Percentiles rank a stretch among this genome's conserved stretches.
These are phyloP conservation scores for Starmerella davenportii DNA, from an alignment of 805 yeast species.

Conservation along the genomic window DNA sequence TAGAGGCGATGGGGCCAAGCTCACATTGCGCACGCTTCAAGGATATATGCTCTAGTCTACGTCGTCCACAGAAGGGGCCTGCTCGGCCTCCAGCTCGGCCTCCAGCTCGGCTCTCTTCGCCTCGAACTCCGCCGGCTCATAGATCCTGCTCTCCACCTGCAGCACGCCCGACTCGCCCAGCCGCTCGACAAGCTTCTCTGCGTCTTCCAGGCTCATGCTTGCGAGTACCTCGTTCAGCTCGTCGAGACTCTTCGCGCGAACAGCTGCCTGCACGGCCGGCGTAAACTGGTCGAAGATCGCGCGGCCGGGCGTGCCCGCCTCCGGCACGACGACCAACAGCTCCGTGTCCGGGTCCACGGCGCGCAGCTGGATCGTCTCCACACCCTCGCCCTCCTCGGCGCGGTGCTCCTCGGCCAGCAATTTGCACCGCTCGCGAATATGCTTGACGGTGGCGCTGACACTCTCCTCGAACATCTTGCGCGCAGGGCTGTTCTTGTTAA, in stretches of 20 bases:
- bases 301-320: constrained; percentile 23
- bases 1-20: too few species aligned
- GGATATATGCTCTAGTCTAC: too few species aligned
- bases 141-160: constrained; percentile 45
- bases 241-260: constrained; percentile 53
- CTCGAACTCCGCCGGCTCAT: constrained; percentile 25
- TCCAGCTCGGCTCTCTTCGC: constrained; percentile 18
- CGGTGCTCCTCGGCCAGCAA: constrained; percentile 31
- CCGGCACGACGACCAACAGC: constrained; percentile 43
- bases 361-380: constrained; percentile 70
- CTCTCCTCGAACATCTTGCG: constrained; percentile 52
- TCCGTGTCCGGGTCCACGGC: constrained; percentile 71
- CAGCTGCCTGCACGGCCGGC: constrained; percentile 56
- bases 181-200: constrained; percentile 55
- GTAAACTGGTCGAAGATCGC: constrained; percentile 37
- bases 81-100: too few species aligned
- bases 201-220: constrained; percentile 51
- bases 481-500: constrained; percentile 41
- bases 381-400: constrained; percentile 33
- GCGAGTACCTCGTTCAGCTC: constrained; percentile 72
- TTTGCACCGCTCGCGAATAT: constrained; percentile 59
- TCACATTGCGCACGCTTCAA: too few species aligned
- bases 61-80: too few species aligned
- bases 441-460: constrained; percentile 53
- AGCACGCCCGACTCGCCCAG: constrained; percentile 70